These are phyloP conservation scores for Candolleomyces aberdarensis DNA, from an alignment of 768 basidiomycete genomes.

Conservation along the genomic window DNA sequence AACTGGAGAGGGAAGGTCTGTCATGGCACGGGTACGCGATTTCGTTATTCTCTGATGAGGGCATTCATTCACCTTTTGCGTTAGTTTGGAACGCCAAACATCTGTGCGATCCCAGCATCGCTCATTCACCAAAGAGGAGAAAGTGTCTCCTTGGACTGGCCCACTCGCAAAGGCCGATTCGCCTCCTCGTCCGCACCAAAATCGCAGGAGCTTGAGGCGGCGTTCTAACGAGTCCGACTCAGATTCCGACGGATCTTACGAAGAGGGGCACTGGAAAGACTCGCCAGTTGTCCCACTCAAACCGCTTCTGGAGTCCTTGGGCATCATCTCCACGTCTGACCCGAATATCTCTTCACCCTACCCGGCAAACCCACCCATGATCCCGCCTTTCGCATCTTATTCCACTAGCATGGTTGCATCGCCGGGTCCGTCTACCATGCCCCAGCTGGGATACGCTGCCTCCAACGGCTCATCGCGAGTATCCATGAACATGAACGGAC, in stretches of 20 bases:
- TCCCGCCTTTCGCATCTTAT: constrained; percentile 19
- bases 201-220: constrained; percentile 15
- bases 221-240: constrained; percentile 16
- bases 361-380: constrained; percentile 18
- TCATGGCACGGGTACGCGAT: constrained; percentile 41
- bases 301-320: constrained; percentile 27
- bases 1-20: constrained; percentile 16
- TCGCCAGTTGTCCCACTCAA: constrained; percentile 32
- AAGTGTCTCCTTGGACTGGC: constrained; percentile 40
- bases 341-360: constrained; percentile 6
- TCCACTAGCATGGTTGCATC: constrained; percentile 12
- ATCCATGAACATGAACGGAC: neutral
- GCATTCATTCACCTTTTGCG: neutral
- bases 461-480: neutral
- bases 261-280: constrained; percentile 27
- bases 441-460: neutral
- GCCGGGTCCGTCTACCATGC: constrained; percentile 9
- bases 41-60: neutral
- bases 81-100: constrained; percentile 30
- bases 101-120: constrained; percentile 22
- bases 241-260: constrained; percentile 25
- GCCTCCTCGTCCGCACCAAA: constrained; percentile 14
- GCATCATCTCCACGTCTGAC: constrained; percentile 14
- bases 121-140: constrained; percentile 19
- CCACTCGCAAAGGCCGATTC: constrained; percentile 33